Evolutionary conservation across 2,329 filamentous ascomycete species (phyloP), one percentile per base, ranked within the genome.

Genomic region (Diaporthe capsici): DNA sequence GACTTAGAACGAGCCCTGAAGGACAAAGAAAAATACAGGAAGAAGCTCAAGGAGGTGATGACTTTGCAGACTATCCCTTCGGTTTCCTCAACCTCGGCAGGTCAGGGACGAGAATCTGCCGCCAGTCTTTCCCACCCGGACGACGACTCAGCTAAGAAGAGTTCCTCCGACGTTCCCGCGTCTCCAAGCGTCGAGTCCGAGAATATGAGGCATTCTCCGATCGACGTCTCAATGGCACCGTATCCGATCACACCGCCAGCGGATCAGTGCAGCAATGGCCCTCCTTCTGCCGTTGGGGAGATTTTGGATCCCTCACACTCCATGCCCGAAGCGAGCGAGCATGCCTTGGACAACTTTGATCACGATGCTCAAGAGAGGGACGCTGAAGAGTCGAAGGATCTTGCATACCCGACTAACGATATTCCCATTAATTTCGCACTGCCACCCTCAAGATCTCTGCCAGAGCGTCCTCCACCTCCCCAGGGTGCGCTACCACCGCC

Each of bases 11-110:
- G 94, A 71, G 92, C 96, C 1, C 84, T 98, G 78, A 98, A 98
- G 82, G 97, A 98, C 79, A 98, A 98, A 84, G 96, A 98, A 79
- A 93, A 94, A 80, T 98, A 98, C 82, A 92, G 94, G 80, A 96
- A 93, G 84, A 98, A 97, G 84, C 83, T 98, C 58, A 98, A 98
- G 84, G 96, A 98, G 74, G 84, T 91, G 12, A 83, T 92, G 80
- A 83, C 87, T 0, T 81, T 84, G 60, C 82, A 84, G 4, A 82
- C 84, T 15, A 78, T 83, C 5, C 80, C 84, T 3, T 74, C 77
- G 12, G 67, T 65, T 77, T 80, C 49, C 77, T 81, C 67, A n/a
- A 22, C 71, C 44, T 63, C 63, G 53, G 74, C 71, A 51, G 47
- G 34, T 25, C 13, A 72, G 15, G 71, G 67, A 80, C 25, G 77